Evolutionary conservation across 768 basidiomycete species (phyloP).

Genomic region (Naganishia antarctica): DNA sequence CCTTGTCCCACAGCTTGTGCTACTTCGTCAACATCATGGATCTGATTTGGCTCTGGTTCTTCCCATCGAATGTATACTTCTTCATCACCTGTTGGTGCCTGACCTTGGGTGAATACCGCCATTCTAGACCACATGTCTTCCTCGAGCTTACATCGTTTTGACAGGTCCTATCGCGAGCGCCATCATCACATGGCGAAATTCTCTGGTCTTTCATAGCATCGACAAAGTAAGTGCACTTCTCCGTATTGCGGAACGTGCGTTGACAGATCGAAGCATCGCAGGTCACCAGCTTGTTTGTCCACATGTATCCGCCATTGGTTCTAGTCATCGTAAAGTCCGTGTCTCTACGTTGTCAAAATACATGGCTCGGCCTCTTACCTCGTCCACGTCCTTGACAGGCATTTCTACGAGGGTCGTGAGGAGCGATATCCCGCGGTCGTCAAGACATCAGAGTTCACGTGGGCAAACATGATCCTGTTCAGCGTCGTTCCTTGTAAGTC

Average conservation of each 20-base stretch:
- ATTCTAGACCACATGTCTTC: neutral
- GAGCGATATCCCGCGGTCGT: constrained; percentile 77
- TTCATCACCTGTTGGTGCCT: constrained; percentile 91
- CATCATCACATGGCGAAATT: constrained; percentile 97
- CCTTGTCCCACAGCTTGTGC: constrained; percentile 55
- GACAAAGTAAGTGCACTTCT: constrained; percentile 59
- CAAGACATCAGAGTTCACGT: constrained; percentile 65
- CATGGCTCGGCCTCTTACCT: neutral
- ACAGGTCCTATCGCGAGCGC: constrained; percentile 75
- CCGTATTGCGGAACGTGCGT: neutral
- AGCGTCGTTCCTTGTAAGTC: constrained; percentile 77
- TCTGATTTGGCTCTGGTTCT: constrained; percentile 83
- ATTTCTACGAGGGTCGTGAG: constrained; percentile 44
- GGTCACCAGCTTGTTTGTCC: constrained; percentile 88
- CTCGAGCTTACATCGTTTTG: neutral
- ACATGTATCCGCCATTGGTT: constrained; percentile 84
- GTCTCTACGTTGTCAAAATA: neutral
- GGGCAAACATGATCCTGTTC: constrained; percentile 66
- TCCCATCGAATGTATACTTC: constrained; percentile 69
- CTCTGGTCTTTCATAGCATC: constrained; percentile 91
- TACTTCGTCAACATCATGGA: constrained; percentile 90
- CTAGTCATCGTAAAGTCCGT: constrained; percentile 69
- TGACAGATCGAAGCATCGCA: neutral
- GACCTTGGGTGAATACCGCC: constrained; percentile 59
- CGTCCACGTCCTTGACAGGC: neutral